Evolutionary conservation across 2,329 filamentous ascomycete species (phyloP).

Genomic region (Dothiorella sarmentorum): DNA sequence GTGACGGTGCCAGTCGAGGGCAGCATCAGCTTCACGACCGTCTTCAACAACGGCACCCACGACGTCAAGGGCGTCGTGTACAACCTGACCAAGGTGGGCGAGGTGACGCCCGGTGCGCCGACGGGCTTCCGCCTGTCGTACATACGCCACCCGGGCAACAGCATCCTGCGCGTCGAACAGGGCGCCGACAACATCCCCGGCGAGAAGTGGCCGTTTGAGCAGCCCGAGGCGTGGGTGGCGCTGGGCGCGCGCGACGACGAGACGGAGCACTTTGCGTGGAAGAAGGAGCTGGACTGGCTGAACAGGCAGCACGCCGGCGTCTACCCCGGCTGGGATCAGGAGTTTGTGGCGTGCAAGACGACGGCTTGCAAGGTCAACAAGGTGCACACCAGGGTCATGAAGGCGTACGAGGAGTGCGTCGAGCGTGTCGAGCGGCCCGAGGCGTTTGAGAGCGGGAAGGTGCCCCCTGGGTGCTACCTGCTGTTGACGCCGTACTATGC

Average conservation of each 20-base stretch:
- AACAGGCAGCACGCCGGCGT: slow-evolving; percentile 1
- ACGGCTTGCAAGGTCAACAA: slow-evolving; percentile 17
- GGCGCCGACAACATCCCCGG: background rate
- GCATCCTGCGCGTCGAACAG: slow-evolving; percentile 16
- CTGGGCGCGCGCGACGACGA: background rate
- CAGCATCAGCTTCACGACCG: background rate
- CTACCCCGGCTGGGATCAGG: slow-evolving; percentile 15
- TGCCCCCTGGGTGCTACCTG: slow-evolving; percentile 11
- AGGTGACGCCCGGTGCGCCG: background rate
- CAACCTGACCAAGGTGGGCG: slow-evolving; percentile 7
- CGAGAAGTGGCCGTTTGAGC: slow-evolving; percentile 6
- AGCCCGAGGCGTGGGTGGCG: background rate
- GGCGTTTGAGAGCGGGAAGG: background rate
- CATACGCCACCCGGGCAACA: slow-evolving; percentile 7
- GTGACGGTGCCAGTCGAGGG: background rate
- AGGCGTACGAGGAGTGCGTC: slow-evolving; percentile 11
- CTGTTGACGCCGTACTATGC: background rate
- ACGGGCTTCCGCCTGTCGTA: slow-evolving; percentile 15
- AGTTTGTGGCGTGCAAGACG: slow-evolving; percentile 17
- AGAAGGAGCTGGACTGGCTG: slow-evolving; percentile 8
- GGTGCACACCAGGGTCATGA: slow-evolving; percentile 7
- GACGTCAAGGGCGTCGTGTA: slow-evolving; percentile 13
- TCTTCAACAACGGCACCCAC: slow-evolving; percentile 11
- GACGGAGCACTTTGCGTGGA: slow-evolving; percentile 12
- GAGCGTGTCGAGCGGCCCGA: slow-evolving; percentile 3